Evolutionary conservation across 345 rosid species (phyloP).

Genomic region (Arabis hirsuta): DNA sequence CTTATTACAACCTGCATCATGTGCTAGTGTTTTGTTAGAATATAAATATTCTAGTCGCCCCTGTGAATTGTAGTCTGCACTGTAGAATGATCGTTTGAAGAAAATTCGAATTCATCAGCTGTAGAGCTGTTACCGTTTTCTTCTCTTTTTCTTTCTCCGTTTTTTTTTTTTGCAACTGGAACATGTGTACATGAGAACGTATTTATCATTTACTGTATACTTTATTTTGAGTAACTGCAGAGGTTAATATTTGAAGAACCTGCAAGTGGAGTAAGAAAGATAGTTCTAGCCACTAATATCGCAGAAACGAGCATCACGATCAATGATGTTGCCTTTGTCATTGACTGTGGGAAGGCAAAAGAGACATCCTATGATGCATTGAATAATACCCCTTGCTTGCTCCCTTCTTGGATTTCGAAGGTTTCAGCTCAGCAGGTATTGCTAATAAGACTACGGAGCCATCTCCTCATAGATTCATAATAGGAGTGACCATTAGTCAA

Average conservation of each 20-base stretch:
- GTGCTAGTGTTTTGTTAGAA: conserved; percentile 12
- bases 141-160: neutral
- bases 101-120: neutral
- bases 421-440: conserved; percentile 94
- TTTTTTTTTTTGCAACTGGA: conserved; percentile 1
- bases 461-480: conserved; percentile 2
- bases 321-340: conserved; percentile 82
- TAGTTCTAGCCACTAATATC: conserved; percentile 89
- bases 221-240: conserved; percentile 53
- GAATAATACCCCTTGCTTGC: conserved; percentile 93
- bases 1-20: conserved; percentile 20
- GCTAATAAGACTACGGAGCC: conserved; percentile 2
- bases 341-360: conserved; percentile 97
- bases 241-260: conserved; percentile 88
- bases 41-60: conserved; percentile 7
- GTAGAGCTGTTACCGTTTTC: conserved; percentile 18
- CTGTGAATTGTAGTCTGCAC: conserved; percentile 17
- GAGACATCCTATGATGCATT: conserved; percentile 95
- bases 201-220: conserved; percentile 9
- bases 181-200: neutral
- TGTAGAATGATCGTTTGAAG: neutral
- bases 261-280: conserved; percentile 78
- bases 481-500: conserved; percentile 15
- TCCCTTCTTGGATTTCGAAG: conserved; percentile 93
- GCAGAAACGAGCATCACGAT: conserved; percentile 98